Base-by-base conservation (phyloP, 2,329 filamentous ascomycete species). In the Colletotrichum liriopes region DNA sequence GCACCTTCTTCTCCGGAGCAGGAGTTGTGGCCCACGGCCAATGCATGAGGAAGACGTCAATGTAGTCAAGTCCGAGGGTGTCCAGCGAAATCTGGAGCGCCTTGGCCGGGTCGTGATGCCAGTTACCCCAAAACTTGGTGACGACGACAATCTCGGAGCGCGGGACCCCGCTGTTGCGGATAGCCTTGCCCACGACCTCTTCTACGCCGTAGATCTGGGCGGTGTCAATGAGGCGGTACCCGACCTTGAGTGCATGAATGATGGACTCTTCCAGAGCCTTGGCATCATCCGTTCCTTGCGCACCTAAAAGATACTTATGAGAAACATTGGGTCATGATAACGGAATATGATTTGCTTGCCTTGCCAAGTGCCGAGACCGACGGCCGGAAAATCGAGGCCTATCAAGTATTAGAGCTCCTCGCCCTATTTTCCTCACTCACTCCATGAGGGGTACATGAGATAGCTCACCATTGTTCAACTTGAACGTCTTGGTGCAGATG, bases 101-200 rank as follows among this genome's bases (percentile, higher is more conserved):
- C 16, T 74, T 74, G 18, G 70, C 75, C 1, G 79, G 78, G 23
- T 77, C 73, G 45, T 81, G 78, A 37, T 73, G 71, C 56, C 77
- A 79, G 76, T 91, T 20, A 60, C 77, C 77, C 69, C 76, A 76
- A 62, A 83, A 75, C 71, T 82, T 83, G 54, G 78, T 82, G 56
- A 82, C 79, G 32, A 82, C 83, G 83, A 88, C 90, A 79, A 90
- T 86, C 74, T 90, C 78, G n/a, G 74, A 74, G 9, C 81, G 78
- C 14, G 81, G 80, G 7, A 82, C 66, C 8, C 79, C 79, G 14
- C 77, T 79, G 29, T 74, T 78, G 5, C 78, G 77, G 39, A 83
- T 77, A 12, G 78, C 81, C 12, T 75, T 75, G 7, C 81, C 81
- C 7, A 81, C 79, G 26, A 76, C 65, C 26, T 74, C 65, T 65